These are phyloP conservation scores for Pedinophyceae sp. DNA, from an alignment of 139 green algal genomes.

Conservation along the genomic window DNA sequence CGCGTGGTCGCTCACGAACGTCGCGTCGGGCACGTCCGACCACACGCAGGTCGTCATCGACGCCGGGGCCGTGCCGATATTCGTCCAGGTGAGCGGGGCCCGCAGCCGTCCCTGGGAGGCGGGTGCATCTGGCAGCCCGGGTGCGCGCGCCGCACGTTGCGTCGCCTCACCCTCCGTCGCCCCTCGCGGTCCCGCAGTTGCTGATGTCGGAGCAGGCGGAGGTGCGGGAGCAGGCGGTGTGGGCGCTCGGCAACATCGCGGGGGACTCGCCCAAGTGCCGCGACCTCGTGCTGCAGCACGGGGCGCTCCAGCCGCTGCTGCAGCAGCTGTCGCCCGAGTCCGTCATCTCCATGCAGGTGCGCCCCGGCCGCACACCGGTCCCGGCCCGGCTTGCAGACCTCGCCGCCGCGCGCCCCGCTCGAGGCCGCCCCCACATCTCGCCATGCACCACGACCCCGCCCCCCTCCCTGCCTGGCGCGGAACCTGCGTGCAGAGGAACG, in stretches of 20 bases:
- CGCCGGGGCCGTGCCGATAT: constrained; percentile 87
- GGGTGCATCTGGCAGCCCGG: constrained; percentile 43
- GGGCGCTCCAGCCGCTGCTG: constrained; percentile 79
- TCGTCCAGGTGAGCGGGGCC: constrained; percentile 83
- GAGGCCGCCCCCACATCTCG: constrained; percentile 79
- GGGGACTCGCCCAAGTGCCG: constrained; percentile 85
- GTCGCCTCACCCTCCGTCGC: neutral
- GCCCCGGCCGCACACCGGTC: too few species aligned
- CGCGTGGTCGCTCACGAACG: constrained; percentile 98
- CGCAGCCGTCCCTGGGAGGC: constrained; percentile 85
- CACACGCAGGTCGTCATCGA: constrained; percentile 97
- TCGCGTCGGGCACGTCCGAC: constrained; percentile 89
- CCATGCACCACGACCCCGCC: too few species aligned
- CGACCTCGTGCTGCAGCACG: constrained; percentile 73
- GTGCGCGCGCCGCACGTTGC: neutral
- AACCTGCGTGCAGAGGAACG: constrained; percentile 95
- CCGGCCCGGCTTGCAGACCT: too few species aligned
- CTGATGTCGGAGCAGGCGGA: too few species aligned
- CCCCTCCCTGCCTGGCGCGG: too few species aligned
- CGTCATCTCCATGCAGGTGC: neutral
- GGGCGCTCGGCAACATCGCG: constrained; percentile 98
- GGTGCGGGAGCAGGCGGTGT: constrained; percentile 67
- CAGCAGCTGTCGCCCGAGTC: constrained; percentile 33
- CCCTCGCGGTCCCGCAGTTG: too few species aligned
- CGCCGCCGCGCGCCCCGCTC: constrained; percentile 28